Conservation (phyloP, 495 filamentous ascomycete genomes). For the Penicillium diatomitis region DNA sequence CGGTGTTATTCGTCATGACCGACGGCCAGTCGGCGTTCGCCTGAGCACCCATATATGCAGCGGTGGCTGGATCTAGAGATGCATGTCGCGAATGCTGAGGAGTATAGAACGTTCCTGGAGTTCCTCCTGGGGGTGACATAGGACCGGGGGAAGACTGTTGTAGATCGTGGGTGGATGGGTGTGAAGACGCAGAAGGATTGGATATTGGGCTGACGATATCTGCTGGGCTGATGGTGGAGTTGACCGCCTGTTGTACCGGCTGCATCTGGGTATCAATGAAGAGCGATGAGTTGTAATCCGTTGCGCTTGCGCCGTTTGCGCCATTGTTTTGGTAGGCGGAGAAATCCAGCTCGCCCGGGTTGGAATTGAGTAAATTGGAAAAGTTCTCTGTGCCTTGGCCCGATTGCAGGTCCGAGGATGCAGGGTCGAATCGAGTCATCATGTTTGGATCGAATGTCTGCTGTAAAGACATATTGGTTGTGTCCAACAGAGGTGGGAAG, state of each 20-base stretch:
- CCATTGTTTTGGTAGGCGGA: constrained; percentile 30
- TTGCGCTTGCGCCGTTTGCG: constrained; percentile 20
- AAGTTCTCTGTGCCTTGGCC: constrained; percentile 31
- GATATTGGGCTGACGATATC: constrained; percentile 65
- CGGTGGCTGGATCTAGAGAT: constrained; percentile 72
- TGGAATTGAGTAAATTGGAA: constrained; percentile 30
- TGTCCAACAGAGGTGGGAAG: constrained; percentile 19
- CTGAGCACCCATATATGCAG: constrained; percentile 57
- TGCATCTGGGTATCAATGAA: constrained; percentile 42
- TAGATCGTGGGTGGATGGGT: constrained; percentile 56
- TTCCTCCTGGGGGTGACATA: constrained; percentile 46
- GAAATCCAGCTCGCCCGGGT: constrained; percentile 30
- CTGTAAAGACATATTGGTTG: constrained; percentile 25
- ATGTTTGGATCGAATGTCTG: constrained; percentile 33
- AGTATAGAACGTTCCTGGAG: constrained; percentile 43
- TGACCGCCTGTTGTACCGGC: constrained; percentile 25
- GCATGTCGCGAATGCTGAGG: constrained; percentile 65
- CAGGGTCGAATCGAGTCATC: constrained; percentile 27
- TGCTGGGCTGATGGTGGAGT: constrained; percentile 50
- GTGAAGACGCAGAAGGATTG: constrained; percentile 60
- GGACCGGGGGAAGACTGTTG: constrained; percentile 42
- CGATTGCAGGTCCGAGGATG: constrained; percentile 10
- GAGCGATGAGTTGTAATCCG: constrained; percentile 31
- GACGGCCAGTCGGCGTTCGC: constrained; percentile 54
- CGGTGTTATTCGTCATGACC: constrained; percentile 45